These are phyloP conservation scores for Neofusicoccum cordaticola DNA, from an alignment of 2,329 filamentous ascomycete genomes.

Conservation along the genomic window DNA sequence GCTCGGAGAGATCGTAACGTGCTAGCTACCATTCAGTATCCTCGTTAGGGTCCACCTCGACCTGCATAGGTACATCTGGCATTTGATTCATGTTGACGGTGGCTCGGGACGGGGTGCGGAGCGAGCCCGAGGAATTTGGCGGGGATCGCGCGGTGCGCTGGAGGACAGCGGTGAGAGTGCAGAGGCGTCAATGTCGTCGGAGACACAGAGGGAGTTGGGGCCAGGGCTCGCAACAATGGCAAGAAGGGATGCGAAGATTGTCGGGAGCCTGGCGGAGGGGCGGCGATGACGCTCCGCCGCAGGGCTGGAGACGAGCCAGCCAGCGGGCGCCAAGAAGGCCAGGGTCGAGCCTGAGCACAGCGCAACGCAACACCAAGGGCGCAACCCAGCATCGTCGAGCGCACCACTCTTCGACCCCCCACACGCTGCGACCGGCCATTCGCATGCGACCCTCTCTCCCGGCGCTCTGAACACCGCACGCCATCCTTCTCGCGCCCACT, in stretches of 20 bases:
- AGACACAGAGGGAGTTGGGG: neutral
- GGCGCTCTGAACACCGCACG: neutral
- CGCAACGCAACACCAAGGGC: conserved; percentile 13
- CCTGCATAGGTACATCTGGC: conserved; percentile 62
- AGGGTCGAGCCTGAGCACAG: neutral
- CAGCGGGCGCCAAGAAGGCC: neutral
- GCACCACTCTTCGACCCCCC: neutral
- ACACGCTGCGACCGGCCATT: conserved; percentile 3
- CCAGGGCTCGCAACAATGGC: neutral
- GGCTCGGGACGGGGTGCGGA: neutral
- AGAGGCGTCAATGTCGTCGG: neutral
- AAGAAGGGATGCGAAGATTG: neutral
- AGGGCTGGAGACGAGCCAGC: neutral
- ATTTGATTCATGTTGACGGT: conserved; percentile 29
- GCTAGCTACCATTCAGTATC: conserved; percentile 87
- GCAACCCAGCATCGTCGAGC: neutral
- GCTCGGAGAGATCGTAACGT: neutral
- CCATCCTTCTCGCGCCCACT: neutral
- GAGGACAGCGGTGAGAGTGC: neutral
- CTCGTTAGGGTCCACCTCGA: conserved; percentile 91
- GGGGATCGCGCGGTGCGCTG: neutral
- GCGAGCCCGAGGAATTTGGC: neutral
- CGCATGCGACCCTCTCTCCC: neutral
- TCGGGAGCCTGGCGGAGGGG: conserved; percentile 11
- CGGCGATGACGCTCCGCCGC: conserved; percentile 13